These are phyloP conservation scores for Fusarium burgessii DNA, from an alignment of 2,329 filamentous ascomycete genomes.

Conservation along the genomic window DNA sequence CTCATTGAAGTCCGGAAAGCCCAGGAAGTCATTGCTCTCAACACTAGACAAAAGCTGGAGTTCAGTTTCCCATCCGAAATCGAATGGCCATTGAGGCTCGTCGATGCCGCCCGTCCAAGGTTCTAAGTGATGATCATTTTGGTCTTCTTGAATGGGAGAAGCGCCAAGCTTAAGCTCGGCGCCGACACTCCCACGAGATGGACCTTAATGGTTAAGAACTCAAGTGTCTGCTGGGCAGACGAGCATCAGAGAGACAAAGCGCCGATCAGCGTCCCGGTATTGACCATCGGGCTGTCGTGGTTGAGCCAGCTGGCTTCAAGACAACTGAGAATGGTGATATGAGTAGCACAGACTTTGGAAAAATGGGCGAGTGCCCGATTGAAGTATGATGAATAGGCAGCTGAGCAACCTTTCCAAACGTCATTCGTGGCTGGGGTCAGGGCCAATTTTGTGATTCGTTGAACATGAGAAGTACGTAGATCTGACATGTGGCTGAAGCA, in stretches of 20 bases:
- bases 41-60: accelerated
- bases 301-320: too few species aligned
- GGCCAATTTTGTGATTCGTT: constrained; percentile 8
- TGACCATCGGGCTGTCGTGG: too few species aligned
- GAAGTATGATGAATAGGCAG: not conserved
- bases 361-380: accelerated
- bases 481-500: not conserved
- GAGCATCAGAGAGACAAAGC: not conserved
- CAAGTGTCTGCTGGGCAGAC: not conserved
- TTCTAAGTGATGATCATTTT: not conserved
- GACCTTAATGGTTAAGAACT: not conserved
- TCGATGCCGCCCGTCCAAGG: not conserved
- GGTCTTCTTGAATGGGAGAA: not conserved
- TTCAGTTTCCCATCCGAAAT: accelerated
- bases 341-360: too few species aligned
- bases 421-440: not conserved
- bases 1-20: not conserved
- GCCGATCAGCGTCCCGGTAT: too few species aligned
- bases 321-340: too few species aligned
- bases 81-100: not conserved
- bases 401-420: accelerated
- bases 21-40: not conserved
- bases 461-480: not conserved
- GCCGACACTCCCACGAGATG: not conserved
- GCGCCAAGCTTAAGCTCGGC: constrained; percentile 4